Conservation (phyloP, 768 basidiomycete genomes). For the Leucocoprinus birnbaumii region DNA sequence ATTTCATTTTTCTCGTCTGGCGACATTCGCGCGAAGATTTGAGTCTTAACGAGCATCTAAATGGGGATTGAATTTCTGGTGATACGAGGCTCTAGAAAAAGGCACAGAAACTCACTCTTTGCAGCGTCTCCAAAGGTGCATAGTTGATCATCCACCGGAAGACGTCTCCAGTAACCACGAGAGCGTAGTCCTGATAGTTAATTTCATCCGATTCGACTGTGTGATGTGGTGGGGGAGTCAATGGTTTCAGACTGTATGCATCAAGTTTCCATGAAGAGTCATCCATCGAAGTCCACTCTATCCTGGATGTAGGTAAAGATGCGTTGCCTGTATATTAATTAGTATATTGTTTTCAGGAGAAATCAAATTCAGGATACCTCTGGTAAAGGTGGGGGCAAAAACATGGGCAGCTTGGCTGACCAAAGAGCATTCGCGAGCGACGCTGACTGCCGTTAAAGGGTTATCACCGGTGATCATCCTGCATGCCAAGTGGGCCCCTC, state of each 20-base stretch:
- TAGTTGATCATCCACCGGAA: constrained; percentile 99
- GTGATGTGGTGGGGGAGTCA: constrained; percentile 66
- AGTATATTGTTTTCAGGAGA: neutral
- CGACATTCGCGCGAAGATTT: constrained; percentile 98
- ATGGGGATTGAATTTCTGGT: neutral
- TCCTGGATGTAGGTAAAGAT: constrained; percentile 48
- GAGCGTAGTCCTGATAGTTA: constrained; percentile 82
- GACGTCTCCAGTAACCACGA: constrained; percentile 91
- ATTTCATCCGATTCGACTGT: constrained; percentile 69
- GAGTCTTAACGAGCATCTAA: constrained; percentile 96
- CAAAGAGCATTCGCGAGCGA: constrained; percentile 90
- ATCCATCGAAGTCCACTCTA: constrained; percentile 94
- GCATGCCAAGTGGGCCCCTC: constrained; percentile 87
- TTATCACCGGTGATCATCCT: constrained; percentile 99
- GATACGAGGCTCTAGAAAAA: neutral
- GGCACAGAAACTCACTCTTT: constrained; percentile 62
- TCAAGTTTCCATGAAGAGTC: constrained; percentile 84
- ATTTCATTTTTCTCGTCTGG: constrained; percentile 99
- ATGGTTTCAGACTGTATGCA: constrained; percentile 81
- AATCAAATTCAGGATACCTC: constrained; percentile 44
- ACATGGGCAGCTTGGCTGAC: constrained; percentile 88
- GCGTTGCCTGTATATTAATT: constrained; percentile 44
- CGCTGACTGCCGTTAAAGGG: constrained; percentile 92
- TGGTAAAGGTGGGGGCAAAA: constrained; percentile 76
- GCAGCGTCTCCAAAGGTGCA: constrained; percentile 90